Base-by-base conservation (phyloP, 1,139 yeast genomes). In the Taphrina sp. region DNA sequence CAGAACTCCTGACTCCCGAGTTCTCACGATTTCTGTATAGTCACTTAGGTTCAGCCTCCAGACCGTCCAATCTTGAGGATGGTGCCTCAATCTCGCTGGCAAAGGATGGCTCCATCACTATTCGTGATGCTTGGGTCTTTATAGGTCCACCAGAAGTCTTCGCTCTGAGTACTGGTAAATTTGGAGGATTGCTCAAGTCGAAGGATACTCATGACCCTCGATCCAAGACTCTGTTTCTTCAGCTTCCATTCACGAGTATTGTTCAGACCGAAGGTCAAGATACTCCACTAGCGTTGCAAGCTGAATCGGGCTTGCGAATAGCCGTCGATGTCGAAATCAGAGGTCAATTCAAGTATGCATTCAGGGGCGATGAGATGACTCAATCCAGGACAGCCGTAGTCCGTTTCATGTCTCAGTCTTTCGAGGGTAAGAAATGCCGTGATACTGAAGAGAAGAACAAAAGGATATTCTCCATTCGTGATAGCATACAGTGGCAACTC, bases 101-200 rank as follows among this genome's bases (percentile, higher is more conserved):
- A 23, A 41, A 41, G 8, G 45, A 41, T 26, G 45, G 45, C 24
- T 29, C 22, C 24, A 41, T 47, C 26, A 24, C 52, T 5, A 47
- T 47, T 22, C 43, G 52, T 8, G 52, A 47, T 29, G 41, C 44
- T 19, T 47, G 52, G 52, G 31, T 47, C 33, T 47, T 38, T 23
- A 20, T 47, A 7, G 52, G 52, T 22, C 31, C 31, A 3, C 26
- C 33, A 0, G 29, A 31, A 2, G 22, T 19, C 5, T 47, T 47
- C 17, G 44, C 34, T 20, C 29, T 35, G n/a, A 20, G 24, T 10
- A n/a, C 23, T 8, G 52, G 52, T 4, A 36, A 47, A 19, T 36
- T 47, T 29, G 52, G 52, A 3, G 52, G 52, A 10, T 33, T 47
- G 16, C 20, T 36, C 19, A 39, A 38, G 23, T 47, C 52, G 8